These are phyloP conservation scores for Myxozyma neglecta DNA, from an alignment of 805 yeast species.

Conservation along the genomic window DNA sequence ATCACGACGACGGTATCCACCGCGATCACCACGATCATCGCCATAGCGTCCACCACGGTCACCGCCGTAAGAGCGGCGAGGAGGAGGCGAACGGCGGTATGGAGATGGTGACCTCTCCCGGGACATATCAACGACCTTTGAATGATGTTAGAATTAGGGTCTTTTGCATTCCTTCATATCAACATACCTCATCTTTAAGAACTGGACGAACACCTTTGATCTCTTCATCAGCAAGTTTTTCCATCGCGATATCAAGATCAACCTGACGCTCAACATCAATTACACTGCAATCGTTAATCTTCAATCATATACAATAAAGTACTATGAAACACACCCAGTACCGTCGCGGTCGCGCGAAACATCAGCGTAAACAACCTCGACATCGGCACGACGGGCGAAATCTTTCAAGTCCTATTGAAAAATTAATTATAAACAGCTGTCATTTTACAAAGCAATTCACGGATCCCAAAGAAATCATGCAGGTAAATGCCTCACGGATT, in stretches of 20 bases:
- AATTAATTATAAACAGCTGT: background rate
- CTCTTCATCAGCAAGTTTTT: slow-evolving; percentile 68
- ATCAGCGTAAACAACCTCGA: slow-evolving; percentile 43
- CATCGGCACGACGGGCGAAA: slow-evolving; percentile 63
- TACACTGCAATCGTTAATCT: slow-evolving; percentile 24
- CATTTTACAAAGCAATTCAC: background rate
- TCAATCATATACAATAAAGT: background rate
- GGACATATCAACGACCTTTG: slow-evolving; percentile 14
- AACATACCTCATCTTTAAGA: slow-evolving; percentile 67
- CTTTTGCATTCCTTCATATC: background rate
- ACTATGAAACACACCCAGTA: slow-evolving; percentile 35
- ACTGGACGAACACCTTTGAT: slow-evolving; percentile 65
- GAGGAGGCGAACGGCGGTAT: slow-evolving; percentile 26
- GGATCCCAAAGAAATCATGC: background rate
- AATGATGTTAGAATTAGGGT: background rate
- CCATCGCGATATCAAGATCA: slow-evolving; percentile 68
- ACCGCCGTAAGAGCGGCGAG: slow-evolving; percentile 25
- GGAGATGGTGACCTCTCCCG: slow-evolving; percentile 37
- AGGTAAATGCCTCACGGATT: background rate
- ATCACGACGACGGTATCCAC: slow-evolving; percentile 20
- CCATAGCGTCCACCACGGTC: slow-evolving; percentile 32
- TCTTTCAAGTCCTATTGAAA: slow-evolving; percentile 62
- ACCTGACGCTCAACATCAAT: slow-evolving; percentile 52
- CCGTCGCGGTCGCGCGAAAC: slow-evolving; percentile 42
- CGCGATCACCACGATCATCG: slow-evolving; percentile 26